A percentile compares a stretch with the other conserved stretches of the same genome.
phyloP scores from a whole-genome alignment of 2,329 filamentous ascomycete genomes.

The Colletotrichum musae region DNA sequence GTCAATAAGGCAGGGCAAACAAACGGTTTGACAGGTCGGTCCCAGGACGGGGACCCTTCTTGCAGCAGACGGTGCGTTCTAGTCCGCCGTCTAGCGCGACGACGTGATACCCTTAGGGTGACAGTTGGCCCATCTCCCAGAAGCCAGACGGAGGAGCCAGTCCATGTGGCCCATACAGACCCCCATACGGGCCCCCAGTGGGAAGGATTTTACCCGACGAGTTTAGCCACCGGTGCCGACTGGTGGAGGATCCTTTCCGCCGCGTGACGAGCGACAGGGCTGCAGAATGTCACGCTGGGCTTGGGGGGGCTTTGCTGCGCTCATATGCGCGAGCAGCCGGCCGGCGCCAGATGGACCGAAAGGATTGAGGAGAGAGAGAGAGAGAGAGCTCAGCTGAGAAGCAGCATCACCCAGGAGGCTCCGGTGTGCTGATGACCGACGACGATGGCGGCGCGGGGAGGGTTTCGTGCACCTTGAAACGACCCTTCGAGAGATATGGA shows the following conservation, averaged over 20 bases:
- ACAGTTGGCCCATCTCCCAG: not conserved
- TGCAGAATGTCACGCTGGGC: conserved; percentile 39
- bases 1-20: too few relatives aligned
- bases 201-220: conserved; percentile 12
- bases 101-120: conserved; percentile 11
- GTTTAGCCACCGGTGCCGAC: conserved; percentile 35
- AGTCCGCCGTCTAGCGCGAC: conserved; percentile 4
- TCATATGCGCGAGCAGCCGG: conserved; percentile 1
- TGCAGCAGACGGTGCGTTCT: conserved; percentile 26
- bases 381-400: conserved; percentile 11
- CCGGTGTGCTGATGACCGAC: not conserved
- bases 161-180: conserved; percentile 18
- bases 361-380: too few relatives aligned
- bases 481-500: too few relatives aligned
- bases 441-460: not conserved
- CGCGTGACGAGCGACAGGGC: conserved; percentile 37
- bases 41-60: conserved; percentile 30
- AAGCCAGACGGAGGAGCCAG: not conserved
- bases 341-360: conserved; percentile 37
- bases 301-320: not conserved
- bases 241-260: conserved; percentile 36
- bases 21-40: too few relatives aligned
- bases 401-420: not conserved
- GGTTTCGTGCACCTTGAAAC: not conserved
- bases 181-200: too few relatives aligned